phyloP scores from a whole-genome alignment of 108 stramenopile species.

The Pseudonitzschia multiseries region DNA sequence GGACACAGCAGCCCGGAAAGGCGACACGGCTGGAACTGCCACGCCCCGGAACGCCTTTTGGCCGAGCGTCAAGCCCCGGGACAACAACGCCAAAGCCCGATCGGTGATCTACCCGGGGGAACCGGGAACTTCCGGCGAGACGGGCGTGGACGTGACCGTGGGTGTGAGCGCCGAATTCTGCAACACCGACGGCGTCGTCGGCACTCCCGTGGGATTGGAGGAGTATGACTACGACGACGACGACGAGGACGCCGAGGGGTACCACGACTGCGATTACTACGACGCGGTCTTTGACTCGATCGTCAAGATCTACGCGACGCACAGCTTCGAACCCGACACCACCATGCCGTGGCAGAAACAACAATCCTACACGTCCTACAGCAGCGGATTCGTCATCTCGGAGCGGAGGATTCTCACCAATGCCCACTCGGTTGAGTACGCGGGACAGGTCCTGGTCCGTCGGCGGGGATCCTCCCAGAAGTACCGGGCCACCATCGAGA shows the following conservation, averaged over 20 bases:
- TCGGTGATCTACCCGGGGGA: too few species aligned
- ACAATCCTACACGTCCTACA: slow-evolving; percentile 45
- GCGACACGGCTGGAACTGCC: too few species aligned
- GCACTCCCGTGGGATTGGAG: too few species aligned
- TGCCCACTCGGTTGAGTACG: slow-evolving; percentile 63
- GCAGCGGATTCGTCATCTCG: slow-evolving; percentile 53
- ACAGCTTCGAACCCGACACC: slow-evolving; percentile 53
- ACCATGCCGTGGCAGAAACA: slow-evolving; percentile 57
- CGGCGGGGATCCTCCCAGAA: slow-evolving; percentile 45
- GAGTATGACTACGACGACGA: slow-evolving; percentile 23
- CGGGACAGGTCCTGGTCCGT: slow-evolving; percentile 53
- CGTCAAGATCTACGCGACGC: slow-evolving; percentile 54
- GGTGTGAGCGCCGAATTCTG: too few species aligned
- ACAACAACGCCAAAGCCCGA: too few species aligned
- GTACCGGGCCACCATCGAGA: slow-evolving; percentile 41
- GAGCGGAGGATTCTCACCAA: slow-evolving; percentile 52
- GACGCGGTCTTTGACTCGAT: slow-evolving; percentile 45
- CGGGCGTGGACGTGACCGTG: too few species aligned
- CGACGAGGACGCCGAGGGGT: slow-evolving; percentile 14
- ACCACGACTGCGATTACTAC: slow-evolving; percentile 32
- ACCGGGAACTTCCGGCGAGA: too few species aligned
- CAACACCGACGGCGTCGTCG: too few species aligned
- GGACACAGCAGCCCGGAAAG: too few species aligned
- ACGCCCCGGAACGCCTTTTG: too few species aligned
- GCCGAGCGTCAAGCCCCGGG: too few species aligned